phyloP scores from a whole-genome alignment of 306 rosid genomes.

The Herpetospermum pedunculosum region DNA sequence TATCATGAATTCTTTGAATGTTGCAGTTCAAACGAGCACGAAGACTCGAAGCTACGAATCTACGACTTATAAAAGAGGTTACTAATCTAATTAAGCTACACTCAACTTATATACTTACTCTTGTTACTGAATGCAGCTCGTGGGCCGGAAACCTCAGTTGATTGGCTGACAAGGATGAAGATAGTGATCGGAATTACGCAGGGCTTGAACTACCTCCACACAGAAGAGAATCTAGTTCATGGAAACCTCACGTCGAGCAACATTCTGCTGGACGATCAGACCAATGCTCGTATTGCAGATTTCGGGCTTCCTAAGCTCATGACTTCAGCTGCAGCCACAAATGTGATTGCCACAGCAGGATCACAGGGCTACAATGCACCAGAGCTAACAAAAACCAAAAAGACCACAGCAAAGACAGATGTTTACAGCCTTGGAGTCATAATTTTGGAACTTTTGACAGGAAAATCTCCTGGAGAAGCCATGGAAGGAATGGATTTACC shows the following conservation, averaged over 20 bases:
- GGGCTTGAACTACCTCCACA: conserved; percentile 67
- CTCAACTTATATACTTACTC: not conserved
- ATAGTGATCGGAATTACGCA: conserved; percentile 60
- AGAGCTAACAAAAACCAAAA: conserved; percentile 74
- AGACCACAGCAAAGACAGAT: conserved; percentile 71
- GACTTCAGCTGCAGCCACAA: conserved; percentile 76
- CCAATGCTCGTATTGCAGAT: conserved; percentile 56
- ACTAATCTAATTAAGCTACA: not conserved
- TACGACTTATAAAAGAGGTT: not conserved
- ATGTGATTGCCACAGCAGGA: conserved; percentile 77
- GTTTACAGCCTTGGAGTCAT: conserved; percentile 89
- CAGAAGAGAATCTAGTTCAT: conserved; percentile 53
- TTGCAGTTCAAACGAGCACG: not conserved
- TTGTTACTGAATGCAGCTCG: conserved; percentile 35
- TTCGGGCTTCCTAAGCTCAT: conserved; percentile 67
- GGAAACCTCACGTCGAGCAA: conserved; percentile 86
- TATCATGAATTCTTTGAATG: not conserved
- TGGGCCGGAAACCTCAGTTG: conserved; percentile 48
- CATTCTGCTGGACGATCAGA: conserved; percentile 50
- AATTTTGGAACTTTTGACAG: conserved; percentile 85
- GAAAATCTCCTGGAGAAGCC: conserved; percentile 83
- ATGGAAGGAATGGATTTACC: conserved; percentile 84
- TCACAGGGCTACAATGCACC: conserved; percentile 88
- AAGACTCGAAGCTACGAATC: not conserved
- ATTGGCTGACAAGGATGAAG: conserved; percentile 85